Evolutionary conservation across 2,329 filamentous ascomycete species (phyloP), one percentile per base, ranked within the genome.

Genomic region (Fusarium sp.): DNA sequence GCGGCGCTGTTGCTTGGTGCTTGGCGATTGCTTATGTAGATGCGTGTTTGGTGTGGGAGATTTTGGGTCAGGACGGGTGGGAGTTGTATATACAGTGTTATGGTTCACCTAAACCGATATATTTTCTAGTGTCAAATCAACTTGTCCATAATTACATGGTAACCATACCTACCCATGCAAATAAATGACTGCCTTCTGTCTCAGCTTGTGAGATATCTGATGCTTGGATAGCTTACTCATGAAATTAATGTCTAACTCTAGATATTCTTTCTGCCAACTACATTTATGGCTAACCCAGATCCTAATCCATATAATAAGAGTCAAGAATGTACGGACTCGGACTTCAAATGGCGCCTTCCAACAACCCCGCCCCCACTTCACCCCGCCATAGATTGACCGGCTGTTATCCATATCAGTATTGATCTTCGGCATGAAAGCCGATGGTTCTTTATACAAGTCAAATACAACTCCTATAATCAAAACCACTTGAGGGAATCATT

Each of bases 1-100:
- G 88, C 89, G 3, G 89, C 89, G 18, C 78, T 91, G 75, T 77
- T 91, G 76, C 82, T 91, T 71, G 89, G 89, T 89, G 88, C 89
- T 68, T 91, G 89, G 89, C 84, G 89, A 72, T 77, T 91, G 77
- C 83, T 91, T 73, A 91, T 91, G 88, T 91, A 72, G 75, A 55
- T 38, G 28, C 31, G 23, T 23, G 31, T 40, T 42, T 38, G 13
- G 11, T 47, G 15, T 6, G n/a, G 30, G 18, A 40, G 31, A 11
- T 10, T 20, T 33, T 10, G n/a, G n/a, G n/a, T 34, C 36, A n/a
- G 12, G 45, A 40, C 13, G 38, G 38, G 9, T 38, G 18, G 38
- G 26, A 53, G 38, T 47, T 54, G 33, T 30, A 57, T 54, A 36
- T 49, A 67, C 36, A 62, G 57, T 68, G 56, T 53, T 42, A 55